These are phyloP conservation scores for Brettanomyces bruxellensis DNA, from an alignment of 805 yeast genomes.

Conservation along the genomic window DNA sequence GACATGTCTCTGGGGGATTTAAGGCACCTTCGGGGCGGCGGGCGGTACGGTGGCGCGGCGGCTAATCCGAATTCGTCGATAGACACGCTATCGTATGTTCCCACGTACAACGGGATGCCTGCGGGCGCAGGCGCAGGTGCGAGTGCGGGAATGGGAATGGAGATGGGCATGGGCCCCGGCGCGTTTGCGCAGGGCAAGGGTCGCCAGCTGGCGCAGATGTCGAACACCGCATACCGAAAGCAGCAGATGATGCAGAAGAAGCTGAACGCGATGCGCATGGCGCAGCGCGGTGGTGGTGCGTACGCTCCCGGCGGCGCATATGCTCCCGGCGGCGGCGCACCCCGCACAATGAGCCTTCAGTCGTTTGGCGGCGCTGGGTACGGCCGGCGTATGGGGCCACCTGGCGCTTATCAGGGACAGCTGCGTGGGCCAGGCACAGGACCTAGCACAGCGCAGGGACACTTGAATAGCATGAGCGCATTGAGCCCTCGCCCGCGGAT, in stretches of 20 bases:
- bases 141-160: not conserved
- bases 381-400: constrained; percentile 1
- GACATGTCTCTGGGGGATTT: constrained; percentile 57
- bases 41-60: constrained; percentile 47
- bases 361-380: constrained; percentile 1
- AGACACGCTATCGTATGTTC: constrained; percentile 61
- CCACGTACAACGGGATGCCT: constrained; percentile 36
- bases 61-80: constrained; percentile 24
- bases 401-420: not conserved
- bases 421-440: not conserved
- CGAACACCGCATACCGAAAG: constrained; percentile 59
- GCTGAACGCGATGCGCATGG: constrained; percentile 28
- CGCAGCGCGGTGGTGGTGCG: constrained; percentile 23
- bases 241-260: constrained; percentile 63
- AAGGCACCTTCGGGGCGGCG: constrained; percentile 53
- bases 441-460: not conserved
- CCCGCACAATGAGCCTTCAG: constrained; percentile 29
- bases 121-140: not conserved
- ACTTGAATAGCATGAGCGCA: not conserved
- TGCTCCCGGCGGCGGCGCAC: constrained; percentile 8
- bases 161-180: not conserved
- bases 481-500: constrained; percentile 1
- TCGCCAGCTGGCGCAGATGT: constrained; percentile 13
- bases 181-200: not conserved
- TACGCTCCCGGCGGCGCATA: constrained; percentile 20